Evolutionary conservation across 768 basidiomycete genomes (phyloP), one percentile per base, ranked within the genome.

Genomic region (Termitomyces sp.): DNA sequence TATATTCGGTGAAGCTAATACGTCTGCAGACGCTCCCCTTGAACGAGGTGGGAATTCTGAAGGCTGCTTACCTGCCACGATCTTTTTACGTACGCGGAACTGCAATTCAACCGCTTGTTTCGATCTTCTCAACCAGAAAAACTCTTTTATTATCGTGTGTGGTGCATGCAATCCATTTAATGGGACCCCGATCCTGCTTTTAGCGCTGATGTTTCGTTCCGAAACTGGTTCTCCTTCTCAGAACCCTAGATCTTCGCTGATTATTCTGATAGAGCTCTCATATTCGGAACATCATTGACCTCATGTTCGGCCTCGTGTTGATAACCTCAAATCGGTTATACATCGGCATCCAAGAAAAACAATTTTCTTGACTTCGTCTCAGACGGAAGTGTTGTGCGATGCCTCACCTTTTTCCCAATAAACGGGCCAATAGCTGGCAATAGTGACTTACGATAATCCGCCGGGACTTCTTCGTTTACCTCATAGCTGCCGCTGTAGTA

Each of bases 41-140:
- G 70, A 75, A 74, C 71, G 71, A 74, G 73, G 72, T 72, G 71
- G 69, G 74, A 75, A 74, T 72, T 77, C 71, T 68, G 67, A 70
- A 75, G 73, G 68, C 67, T 69, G 75, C 73, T 72, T 75, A 77
- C 74, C 75, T 77, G 74, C 73, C 75, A 73, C 66, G 63, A 70
- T 72, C 71, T 71, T 71, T 73, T 77, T 79, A 79, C 78, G 77
- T 78, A 66, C 72, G 74, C 75, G 76, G 77, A 77, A 72, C 70
- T 73, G 66, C 68, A 65, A 68, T 70, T 72, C 70, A 74, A 71
- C 68, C 65, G 67, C 69, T 66, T 61, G 67, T 68, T 66, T 68
- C 60, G 67, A 70, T 69, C 71, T 71, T 75, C 74, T 66, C 33
- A 56, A 64, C 51, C 41, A 54, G 58, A 61, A 50, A 61, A 61